Base-by-base conservation (phyloP, 2,329 filamentous ascomycete genomes). In the Exophiala alcalophila region DNA sequence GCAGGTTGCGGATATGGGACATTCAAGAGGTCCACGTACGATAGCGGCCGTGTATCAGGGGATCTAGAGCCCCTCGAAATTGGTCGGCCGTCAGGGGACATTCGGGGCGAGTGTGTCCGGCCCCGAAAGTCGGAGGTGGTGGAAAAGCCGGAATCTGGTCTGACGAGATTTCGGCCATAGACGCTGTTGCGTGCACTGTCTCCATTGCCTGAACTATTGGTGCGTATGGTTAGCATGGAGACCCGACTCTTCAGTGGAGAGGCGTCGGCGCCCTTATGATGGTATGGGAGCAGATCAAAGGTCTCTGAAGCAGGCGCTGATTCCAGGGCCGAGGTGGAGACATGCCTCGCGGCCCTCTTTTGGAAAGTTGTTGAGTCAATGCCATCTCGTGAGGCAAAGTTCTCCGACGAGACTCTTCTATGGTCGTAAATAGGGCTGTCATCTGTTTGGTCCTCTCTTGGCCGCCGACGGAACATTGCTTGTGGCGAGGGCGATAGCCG, bases 1-100 rank as follows among this genome's bases (percentile, higher is more conserved):
- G 67, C 80, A 44, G 86, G 86, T 63, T 94, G 89, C 16, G 86
- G 86, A 61, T 94, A 94, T 0, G 86, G 86, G 2, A 79, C 68
- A 50, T 77, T 81, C 20, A 83, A 68, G 26, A 82, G 65, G 56
- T 83, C 78, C 20, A 83, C 65, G 54, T 81, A 80, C 5, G 79
- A 82, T 5, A 72, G 60, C 0, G 79, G 77, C 34, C 80, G 67
- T 38, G 64, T 70, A 48, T 79, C 76, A 3, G 78, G 78, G 11
- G 80, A 81, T 14, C 71, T 64, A 11, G 70, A 75, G 34, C 69
- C 59, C 4, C 67, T 61, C 3, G 77, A 77, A 3, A 70, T 55
- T n/a, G 70, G 69, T 28, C 74, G 71, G 57, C 60, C 67, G 18
- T 11, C 37, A 29, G 62, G 70, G 52, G 74, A 78, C 20, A 72